Percentiles rank a stretch among this genome's conserved stretches.
Conservation (phyloP, 75 land plant species). For the Sequoiadendron giganteum region DNA sequence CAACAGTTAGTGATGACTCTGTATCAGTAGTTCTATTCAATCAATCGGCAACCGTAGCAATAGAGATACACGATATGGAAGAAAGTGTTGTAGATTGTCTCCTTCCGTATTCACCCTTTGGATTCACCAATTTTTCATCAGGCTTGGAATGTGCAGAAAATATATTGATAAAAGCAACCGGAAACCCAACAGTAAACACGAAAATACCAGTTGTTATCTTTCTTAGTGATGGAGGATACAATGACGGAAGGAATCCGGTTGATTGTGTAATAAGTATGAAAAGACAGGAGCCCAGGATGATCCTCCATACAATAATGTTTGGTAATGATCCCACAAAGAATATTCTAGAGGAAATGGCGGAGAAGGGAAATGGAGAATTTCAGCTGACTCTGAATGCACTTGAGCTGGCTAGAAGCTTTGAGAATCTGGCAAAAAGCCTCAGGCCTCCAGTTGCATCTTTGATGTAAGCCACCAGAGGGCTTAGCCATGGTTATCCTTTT, state of each 20-base stretch:
- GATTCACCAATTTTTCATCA: constrained; percentile 19
- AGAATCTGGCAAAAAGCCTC: constrained; percentile 20
- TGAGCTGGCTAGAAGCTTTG: constrained; percentile 28
- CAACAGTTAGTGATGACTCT: constrained; percentile 9
- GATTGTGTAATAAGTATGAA: constrained; percentile 12
- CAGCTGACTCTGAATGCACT: constrained; percentile 28
- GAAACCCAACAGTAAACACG: constrained; percentile 8
- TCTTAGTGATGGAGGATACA: constrained; percentile 31
- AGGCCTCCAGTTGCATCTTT: constrained; percentile 24
- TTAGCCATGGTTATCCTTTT: too few relatives aligned
- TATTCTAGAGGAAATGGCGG: constrained; percentile 26
- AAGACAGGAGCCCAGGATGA: constrained; percentile 13
- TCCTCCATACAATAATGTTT: constrained; percentile 32
- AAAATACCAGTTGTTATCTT: constrained; percentile 28
- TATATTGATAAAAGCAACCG: neutral
- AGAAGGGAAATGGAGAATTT: constrained; percentile 24
- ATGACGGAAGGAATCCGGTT: constrained; percentile 22
- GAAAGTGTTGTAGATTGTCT: constrained; percentile 15
- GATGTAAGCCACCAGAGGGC: neutral
- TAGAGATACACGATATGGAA: neutral
- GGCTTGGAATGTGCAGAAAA: constrained; percentile 10
- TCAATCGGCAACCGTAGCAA: neutral
- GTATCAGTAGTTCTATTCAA: constrained; percentile 28
- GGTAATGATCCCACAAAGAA: constrained; percentile 16
- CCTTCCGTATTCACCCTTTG: neutral